These are phyloP conservation scores for Breviolum minutum DNA, from an alignment of 73 alveolate genomes.

Conservation along the genomic window DNA sequence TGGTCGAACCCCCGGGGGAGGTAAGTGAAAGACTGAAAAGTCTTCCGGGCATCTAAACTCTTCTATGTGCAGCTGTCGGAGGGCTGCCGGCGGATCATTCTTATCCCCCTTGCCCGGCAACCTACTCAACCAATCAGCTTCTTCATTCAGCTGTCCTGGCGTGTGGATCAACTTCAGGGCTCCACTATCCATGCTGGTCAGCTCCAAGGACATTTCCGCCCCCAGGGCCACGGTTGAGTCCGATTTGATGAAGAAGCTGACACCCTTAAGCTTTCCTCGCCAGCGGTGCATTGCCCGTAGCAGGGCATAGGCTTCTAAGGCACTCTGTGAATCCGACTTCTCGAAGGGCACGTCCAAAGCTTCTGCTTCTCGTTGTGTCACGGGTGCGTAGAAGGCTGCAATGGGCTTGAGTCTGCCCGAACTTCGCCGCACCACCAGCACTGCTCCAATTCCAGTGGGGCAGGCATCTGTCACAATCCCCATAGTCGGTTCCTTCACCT, in stretches of 20 bases:
- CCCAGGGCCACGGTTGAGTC: constrained; percentile 1
- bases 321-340: background rate
- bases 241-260: background rate
- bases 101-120: background rate
- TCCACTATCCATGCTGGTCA: background rate
- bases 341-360: background rate
- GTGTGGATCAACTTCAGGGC: background rate
- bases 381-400: background rate
- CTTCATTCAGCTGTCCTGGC: background rate
- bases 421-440: background rate
- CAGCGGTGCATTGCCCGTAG: background rate
- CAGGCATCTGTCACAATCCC: background rate
- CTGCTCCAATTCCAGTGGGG: background rate
- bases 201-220: background rate
- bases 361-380: background rate
- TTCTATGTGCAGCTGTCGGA: background rate
- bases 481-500: no score
- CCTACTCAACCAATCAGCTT: background rate
- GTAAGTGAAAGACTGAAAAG: background rate
- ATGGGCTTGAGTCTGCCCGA: background rate
- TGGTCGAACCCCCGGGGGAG: background rate
- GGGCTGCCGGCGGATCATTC: background rate
- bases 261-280: background rate
- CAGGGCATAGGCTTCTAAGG: background rate
- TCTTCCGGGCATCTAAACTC: background rate